Base-by-base conservation (phyloP, 306 rosid genomes). In the Parietaria judaica region DNA sequence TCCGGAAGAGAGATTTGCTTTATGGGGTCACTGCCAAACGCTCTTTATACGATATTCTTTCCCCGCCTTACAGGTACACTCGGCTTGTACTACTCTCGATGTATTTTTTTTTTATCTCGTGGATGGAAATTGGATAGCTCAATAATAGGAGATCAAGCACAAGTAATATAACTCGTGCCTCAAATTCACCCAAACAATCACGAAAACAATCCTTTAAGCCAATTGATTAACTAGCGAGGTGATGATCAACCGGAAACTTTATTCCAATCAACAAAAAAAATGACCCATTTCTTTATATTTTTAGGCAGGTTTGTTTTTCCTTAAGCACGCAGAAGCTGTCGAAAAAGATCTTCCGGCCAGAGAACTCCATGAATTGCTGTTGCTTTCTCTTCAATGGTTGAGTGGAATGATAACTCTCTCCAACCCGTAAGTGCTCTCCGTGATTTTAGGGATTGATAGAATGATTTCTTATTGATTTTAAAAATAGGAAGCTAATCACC, bases 271-370 rank as follows among this genome's bases (percentile, higher is more conserved):
- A 41, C 45, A 41, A 41, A 41, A 41, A 41, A 41, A 41, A 5
- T 41, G 7, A 41, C 9, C 55, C 59, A 52, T 66, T 62, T 69
- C 67, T 44, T 74, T 13, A 36, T 46, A 48, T 63, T 71, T 72
- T 55, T 83, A 91, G 98, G 98, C 98, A 66, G 98, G 98, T 63
- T 78, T 81, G 58, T 91, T 91, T 85, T 91, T 88, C 80, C 96
- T 91, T 62, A 91, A 85, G 78, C 96, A 91, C 70, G 96, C 95
- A 47, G 98, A 91, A 82, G 92, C 95, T 66, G 91, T 88, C 60
- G 95, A 91, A 81, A 88, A 86, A 74, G 96, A 91, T 73, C 96
- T 91, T 76, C 96, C 98, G 36, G 95, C 98, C 13, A 78, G 73
- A 82, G 98, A 91, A 84, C 96, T 88, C 71, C 98, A 88, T 70